phyloP scores from a whole-genome alignment of 1,284 basidiomycete genomes.

The Marasmius oreades region DNA sequence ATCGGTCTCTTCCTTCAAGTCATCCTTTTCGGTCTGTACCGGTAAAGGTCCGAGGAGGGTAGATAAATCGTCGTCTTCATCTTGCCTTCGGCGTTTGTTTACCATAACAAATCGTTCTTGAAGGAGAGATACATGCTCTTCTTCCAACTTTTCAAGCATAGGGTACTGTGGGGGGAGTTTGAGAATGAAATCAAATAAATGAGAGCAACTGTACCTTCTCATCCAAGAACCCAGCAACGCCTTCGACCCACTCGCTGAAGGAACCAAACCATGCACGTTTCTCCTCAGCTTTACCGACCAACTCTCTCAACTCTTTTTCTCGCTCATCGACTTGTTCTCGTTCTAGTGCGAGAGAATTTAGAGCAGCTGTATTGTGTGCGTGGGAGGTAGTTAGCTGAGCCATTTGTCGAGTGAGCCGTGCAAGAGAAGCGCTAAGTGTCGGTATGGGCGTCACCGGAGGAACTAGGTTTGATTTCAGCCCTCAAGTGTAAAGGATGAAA shows the following conservation, averaged over 20 bases:
- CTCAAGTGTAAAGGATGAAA: background rate
- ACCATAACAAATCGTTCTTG: conserved; percentile 76
- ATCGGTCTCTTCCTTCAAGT: conserved; percentile 49
- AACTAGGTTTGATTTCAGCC: conserved; percentile 39
- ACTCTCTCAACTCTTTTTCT: conserved; percentile 75
- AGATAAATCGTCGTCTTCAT: conserved; percentile 82
- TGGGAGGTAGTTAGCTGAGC: conserved; percentile 70
- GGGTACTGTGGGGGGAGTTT: conserved; percentile 57
- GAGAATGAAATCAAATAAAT: conserved; percentile 4
- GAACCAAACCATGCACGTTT: conserved; percentile 87
- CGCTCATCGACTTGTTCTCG: conserved; percentile 68
- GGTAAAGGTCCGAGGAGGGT: conserved; percentile 65
- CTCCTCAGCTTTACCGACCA: conserved; percentile 76
- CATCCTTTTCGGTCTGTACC: conserved; percentile 21
- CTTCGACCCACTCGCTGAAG: conserved; percentile 86
- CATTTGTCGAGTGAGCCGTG: conserved; percentile 61
- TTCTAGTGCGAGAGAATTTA: conserved; percentile 66
- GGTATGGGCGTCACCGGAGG: conserved; percentile 59
- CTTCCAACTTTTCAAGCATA: conserved; percentile 80
- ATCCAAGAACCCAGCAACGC: conserved; percentile 84
- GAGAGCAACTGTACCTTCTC: conserved; percentile 67
- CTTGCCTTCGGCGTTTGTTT: conserved; percentile 57
- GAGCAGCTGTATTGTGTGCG: conserved; percentile 56
- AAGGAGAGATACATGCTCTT: conserved; percentile 71
- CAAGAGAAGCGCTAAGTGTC: conserved; percentile 50